Conservation (phyloP, 176 grass and related monocot species). For the Raddia guianensis region DNA sequence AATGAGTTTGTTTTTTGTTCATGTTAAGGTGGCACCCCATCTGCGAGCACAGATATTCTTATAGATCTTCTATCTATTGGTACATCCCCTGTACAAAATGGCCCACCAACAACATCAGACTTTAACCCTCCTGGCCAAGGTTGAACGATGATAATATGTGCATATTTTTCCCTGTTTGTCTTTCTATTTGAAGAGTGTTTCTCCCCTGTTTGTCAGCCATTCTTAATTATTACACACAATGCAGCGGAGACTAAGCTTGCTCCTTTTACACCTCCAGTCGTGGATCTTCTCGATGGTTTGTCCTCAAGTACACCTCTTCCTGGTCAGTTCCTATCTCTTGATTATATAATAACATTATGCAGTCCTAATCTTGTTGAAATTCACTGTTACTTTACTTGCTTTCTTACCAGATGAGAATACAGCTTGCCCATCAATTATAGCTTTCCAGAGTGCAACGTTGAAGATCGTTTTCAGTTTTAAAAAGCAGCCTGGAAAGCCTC, state of each 20-base stretch:
- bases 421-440: constrained; percentile 68
- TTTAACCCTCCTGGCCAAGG: constrained; percentile 48
- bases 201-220: background rate
- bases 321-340: constrained; percentile 50
- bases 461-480: constrained; percentile 82
- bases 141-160: constrained; percentile 50
- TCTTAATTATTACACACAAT: constrained; percentile 36
- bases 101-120: constrained; percentile 43
- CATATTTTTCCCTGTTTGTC: background rate
- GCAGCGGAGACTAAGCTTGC: constrained; percentile 54
- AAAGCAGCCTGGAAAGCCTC: constrained; percentile 75
- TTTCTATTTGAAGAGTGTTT: too few species aligned
- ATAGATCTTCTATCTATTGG: constrained; percentile 97
- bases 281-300: constrained; percentile 91
- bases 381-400: constrained; percentile 33
- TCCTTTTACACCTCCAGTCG: constrained; percentile 55
- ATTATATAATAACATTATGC: background rate
- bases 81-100: constrained; percentile 78
- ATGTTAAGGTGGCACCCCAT: constrained; percentile 49
- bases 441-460: constrained; percentile 87
- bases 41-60: constrained; percentile 71
- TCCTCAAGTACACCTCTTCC: constrained; percentile 60
- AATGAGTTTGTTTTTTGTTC: constrained; percentile 42
- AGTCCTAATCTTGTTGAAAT: constrained; percentile 20
- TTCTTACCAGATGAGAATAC: constrained; percentile 50